Base-by-base conservation (phyloP, 73 alveolate species). In the Paramecium sonneborni region DNA sequence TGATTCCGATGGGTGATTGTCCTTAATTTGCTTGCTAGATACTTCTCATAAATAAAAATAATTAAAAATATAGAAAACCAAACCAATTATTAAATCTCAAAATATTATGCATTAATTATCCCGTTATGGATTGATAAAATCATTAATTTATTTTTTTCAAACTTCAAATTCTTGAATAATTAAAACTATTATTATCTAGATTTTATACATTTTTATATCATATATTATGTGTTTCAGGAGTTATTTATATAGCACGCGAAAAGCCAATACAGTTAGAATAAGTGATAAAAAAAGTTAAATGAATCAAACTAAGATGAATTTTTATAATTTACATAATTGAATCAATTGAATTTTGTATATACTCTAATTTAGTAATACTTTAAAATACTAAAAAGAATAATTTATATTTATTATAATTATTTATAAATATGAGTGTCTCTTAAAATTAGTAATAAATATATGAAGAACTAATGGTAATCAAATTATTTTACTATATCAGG, bases 1-100 rank as follows among this genome's bases (percentile, higher is more conserved):
- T 62, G 5, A 62, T 62, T 3, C 84, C 84, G 6, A 62, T 30
- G 20, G 84, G 84, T 21, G 84, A 20, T 26, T 62, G 44, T 62
- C 48, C 39, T 62, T 62, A 62, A 62, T 26, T 30, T 26, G 44
- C 44, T 32, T 62, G 18, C 24, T 62, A 15, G 84, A 62, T 62
- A 62, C 84, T 62, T 62, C 44, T 62, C 84, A 62, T 62, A 62
- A 62, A 23, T 32, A 72, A 62, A 62, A 30, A 62, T 32, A 26
- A 62, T 30, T 28, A 72, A 72, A 68, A 20, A 35, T 21, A 72
- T 32, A 72, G 62, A 3, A n/a, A 38, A 32, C 26, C 39, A 52
- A n/a, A 11, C 1, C 15, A n/a, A 3, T n/a, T n/a, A 52, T 52
- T 30, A 52, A 48, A 52, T 52, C 3, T 21, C n/a, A n/a, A n/a